Conservation (phyloP, 1,284 basidiomycete genomes). For the Lentinus polychrous region DNA sequence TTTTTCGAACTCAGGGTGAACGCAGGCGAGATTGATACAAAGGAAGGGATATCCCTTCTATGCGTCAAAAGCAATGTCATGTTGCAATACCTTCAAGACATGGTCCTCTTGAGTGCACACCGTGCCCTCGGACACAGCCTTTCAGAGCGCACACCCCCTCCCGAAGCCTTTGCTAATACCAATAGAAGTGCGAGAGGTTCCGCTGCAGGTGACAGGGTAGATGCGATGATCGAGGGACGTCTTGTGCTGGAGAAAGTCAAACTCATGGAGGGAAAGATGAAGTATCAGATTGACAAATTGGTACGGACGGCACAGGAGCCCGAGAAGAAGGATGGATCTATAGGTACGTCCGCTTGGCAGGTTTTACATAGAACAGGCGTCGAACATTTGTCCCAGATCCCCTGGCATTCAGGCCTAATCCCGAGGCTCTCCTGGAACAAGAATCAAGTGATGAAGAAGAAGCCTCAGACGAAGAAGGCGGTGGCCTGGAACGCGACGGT, state of each 20-base stretch:
- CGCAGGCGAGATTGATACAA: conserved; percentile 50
- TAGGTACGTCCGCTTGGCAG: conserved; percentile 41
- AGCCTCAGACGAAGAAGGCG: conserved; percentile 23
- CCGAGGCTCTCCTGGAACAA: conserved; percentile 50
- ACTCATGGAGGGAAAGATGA: conserved; percentile 79
- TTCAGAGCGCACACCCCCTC: conserved; percentile 39
- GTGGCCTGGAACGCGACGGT: conserved; percentile 31
- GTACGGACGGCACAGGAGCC: conserved; percentile 62
- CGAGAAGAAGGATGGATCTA: conserved; percentile 48
- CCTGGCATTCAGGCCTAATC: conserved; percentile 88
- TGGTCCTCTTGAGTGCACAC: conserved; percentile 71
- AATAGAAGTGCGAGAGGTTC: conserved; percentile 50
- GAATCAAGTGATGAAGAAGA: conserved; percentile 30
- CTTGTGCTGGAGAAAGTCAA: conserved; percentile 77
- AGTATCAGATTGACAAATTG: conserved; percentile 94
- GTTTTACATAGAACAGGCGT: background rate
- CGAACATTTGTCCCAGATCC: conserved; percentile 50
- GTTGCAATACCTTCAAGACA: conserved; percentile 83
- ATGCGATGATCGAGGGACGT: conserved; percentile 67
- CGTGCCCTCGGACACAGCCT: conserved; percentile 61
- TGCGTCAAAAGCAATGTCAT: conserved; percentile 85
- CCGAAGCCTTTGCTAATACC: conserved; percentile 42
- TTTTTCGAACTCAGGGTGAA: conserved; percentile 19
- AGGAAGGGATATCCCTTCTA: conserved; percentile 85
- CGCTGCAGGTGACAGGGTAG: conserved; percentile 59